Evolutionary conservation across 2,329 filamentous ascomycete species (phyloP), one percentile per base, ranked within the genome.

Genomic region (Leptographium procerum): DNA sequence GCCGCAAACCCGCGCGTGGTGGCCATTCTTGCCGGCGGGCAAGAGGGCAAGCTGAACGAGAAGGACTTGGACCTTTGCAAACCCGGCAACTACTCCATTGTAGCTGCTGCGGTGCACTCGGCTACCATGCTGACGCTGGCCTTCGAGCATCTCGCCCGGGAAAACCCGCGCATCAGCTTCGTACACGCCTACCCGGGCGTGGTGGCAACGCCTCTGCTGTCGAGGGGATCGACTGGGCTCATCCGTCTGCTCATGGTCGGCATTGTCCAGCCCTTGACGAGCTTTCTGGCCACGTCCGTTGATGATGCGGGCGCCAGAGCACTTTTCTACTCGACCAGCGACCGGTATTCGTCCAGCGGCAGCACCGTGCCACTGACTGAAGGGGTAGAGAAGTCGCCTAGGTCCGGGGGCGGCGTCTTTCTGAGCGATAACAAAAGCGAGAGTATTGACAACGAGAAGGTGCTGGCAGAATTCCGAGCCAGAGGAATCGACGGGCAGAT

Each of bases 1-100:
- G 28, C 55, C 28, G 7, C 48, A 16, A 61, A 69, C 9, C 72
- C 82, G 0, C 78, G 82, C 11, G 77, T 83, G 11, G 73, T 84
- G 33, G 76, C 70, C n/a, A 74, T 85, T 19, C 69, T 81, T 1
- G 76, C 74, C 0, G 79, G 72, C 8, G 76, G 78, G 22, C 71
- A 73, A 10, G 82, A 85, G 69, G 68, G 73, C 60, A 59, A 72
- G 0, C 11, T 59, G 4, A 26, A 57, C 50, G 53, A 52, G 28
- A 31, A 26, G 7, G 58, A 59, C 24, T 43, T 56, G 4, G 76
- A 82, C 61, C 71, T 78, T 29, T n/a, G 26, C 28, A 22, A 54
- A 19, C 58, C 58, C 6, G 29, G 47, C 26, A 6, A 36, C 24
- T 54, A 29, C n/a, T 73, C 75, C 43, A 69, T 67, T 53, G 31